Conservation (phyloP, 768 basidiomycete genomes). For the Naganishia antarctica region DNA sequence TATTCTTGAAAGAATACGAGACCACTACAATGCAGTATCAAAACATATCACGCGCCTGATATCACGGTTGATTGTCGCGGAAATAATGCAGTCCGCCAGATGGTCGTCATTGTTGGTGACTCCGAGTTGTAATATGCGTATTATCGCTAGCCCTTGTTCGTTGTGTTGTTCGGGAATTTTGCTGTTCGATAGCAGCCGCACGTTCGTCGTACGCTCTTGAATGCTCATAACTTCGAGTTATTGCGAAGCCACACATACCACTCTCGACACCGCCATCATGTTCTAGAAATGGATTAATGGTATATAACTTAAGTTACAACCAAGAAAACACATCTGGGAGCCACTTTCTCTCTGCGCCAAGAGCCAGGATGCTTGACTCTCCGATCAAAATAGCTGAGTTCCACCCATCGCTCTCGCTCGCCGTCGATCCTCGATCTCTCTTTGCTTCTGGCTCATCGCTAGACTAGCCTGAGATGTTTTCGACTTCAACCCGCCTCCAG, state of each 20-base stretch:
- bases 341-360: too few relatives aligned
- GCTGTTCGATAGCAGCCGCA: not conserved
- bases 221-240: too few relatives aligned
- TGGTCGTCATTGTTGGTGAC: not conserved
- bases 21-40: slow-evolving; percentile 71
- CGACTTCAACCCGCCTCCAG: not conserved
- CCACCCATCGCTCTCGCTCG: not conserved
- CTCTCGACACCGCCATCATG: too few relatives aligned
- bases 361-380: too few relatives aligned
- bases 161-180: too few relatives aligned
- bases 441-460: slow-evolving; percentile 14
- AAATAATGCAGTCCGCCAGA: not conserved
- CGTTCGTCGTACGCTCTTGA: too few relatives aligned
- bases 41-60: slow-evolving; percentile 57
- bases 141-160: not conserved
- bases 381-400: not conserved
- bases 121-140: slow-evolving; percentile 13
- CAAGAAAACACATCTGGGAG: too few relatives aligned
- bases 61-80: slow-evolving; percentile 1
- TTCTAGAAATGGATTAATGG: too few relatives aligned
- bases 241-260: too few relatives aligned
- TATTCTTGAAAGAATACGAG: slow-evolving; percentile 77
- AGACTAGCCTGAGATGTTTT: slow-evolving; percentile 1
- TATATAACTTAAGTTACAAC: too few relatives aligned
- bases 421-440: slow-evolving; percentile 14